Evolutionary conservation across 2,329 filamentous ascomycete genomes (phyloP), one percentile per base, ranked within the genome.

Genomic region (Pseudomassariella vexata): DNA sequence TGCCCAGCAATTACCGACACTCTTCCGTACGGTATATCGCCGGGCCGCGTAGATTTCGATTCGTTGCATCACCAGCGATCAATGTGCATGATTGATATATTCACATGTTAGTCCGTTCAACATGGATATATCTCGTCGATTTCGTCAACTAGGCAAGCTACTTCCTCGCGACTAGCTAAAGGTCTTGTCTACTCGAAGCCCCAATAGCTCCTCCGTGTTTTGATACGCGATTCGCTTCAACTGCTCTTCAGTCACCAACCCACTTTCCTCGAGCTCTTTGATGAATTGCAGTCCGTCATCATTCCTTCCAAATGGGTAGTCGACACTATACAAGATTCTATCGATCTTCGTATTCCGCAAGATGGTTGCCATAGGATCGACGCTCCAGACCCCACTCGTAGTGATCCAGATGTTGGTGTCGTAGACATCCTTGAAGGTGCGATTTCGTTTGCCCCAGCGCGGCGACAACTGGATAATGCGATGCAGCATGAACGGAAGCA

Each of bases 341-440:
- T 75, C 69, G n/a, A 63, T 55, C 12, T 53, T 57, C 2, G 63
- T 71, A 6, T 63, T 65, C 35, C 60, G 39, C 28, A 67, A 35
- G 6, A 68, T 45, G 31, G 56, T 63, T 3, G 59, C 59, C 53
- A 78, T 44, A 5, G 64, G 66, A 33, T 55, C 59, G 12, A 76
- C 37, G 18, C 63, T 63, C 49, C 68, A 74, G 35, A 68, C 63
- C 3, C 73, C 73, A 32, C 63, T 68, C 3, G 72, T 76, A 2
- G 73, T 76, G 17, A 79, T 48, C 65, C 69, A 77, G 9, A 78
- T 52, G 36, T 79, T 79, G 36, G 63, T 53, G 28, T 67, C 60
- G 61, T 68, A 79, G 3, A 76, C 68, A 9, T 70, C 56, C 10
- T 52, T 45, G 28, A 77, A 66, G 0, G 52, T 46, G 3, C 60